Evolutionary conservation across 2,329 filamentous ascomycete species (phyloP).

Genomic region (Beauveria sp.): DNA sequence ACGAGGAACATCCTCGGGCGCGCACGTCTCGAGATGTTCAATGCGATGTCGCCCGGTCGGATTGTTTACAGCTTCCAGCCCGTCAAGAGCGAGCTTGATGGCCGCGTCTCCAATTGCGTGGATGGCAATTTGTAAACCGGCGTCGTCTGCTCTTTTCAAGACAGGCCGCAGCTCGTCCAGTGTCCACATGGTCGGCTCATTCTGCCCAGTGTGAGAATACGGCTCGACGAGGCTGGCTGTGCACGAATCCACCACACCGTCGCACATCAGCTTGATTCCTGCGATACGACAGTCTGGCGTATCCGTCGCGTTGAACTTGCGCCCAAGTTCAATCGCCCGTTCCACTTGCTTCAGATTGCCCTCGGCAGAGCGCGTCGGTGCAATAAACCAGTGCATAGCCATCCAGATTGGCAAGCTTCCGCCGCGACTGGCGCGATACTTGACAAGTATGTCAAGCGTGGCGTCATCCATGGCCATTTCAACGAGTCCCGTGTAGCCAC

Average conservation of each 20-base stretch:
- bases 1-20: constrained; percentile 44
- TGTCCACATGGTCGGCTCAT: constrained; percentile 46
- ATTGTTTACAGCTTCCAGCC: constrained; percentile 33
- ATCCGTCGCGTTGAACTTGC: constrained; percentile 26
- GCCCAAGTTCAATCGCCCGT: constrained; percentile 29
- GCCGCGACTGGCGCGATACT: constrained; percentile 20
- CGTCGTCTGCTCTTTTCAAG: constrained; percentile 42
- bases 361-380: constrained; percentile 25
- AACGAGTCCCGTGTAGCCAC: constrained; percentile 36
- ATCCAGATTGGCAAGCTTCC: constrained; percentile 27
- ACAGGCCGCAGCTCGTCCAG: constrained; percentile 44
- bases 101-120: constrained; percentile 58
- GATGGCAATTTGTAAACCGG: constrained; percentile 50
- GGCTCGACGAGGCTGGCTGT: constrained; percentile 51
- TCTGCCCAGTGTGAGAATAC: constrained; percentile 39
- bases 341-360: constrained; percentile 30
- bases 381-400: constrained; percentile 38
- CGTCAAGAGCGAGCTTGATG: constrained; percentile 48
- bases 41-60: constrained; percentile 48
- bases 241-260: constrained; percentile 56
- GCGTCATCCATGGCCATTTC: constrained; percentile 43
- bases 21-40: constrained; percentile 54
- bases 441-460: constrained; percentile 32
- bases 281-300: constrained; percentile 40
- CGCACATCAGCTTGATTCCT: constrained; percentile 56